These are phyloP conservation scores for Cladosporium sp. DNA, from an alignment of 2,329 filamentous ascomycete genomes.

Conservation along the genomic window DNA sequence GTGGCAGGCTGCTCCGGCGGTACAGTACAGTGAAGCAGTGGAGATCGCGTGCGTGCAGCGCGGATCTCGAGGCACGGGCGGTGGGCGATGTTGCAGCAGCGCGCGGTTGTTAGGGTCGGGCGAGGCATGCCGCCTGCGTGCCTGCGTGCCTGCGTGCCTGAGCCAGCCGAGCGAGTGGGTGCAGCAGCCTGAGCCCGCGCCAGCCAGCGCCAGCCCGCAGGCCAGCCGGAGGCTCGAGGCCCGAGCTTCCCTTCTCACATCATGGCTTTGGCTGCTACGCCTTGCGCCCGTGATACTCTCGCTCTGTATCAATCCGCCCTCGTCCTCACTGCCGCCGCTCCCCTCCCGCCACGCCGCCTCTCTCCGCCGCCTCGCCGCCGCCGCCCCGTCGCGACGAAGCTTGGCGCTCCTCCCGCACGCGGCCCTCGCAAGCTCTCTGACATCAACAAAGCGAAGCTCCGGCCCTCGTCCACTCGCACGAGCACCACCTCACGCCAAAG, in stretches of 20 bases:
- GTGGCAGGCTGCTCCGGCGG: background rate
- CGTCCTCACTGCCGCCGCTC: background rate
- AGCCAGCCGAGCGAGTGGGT: background rate
- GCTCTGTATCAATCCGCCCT: background rate
- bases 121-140: background rate
- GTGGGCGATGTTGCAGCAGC: no score
- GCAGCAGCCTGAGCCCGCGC: background rate
- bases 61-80: no score
- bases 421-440: slow-evolving; percentile 6
- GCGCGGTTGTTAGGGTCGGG: background rate
- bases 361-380: background rate
- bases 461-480: background rate
- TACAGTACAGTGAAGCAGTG: background rate
- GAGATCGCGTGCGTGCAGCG: background rate
- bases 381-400: background rate
- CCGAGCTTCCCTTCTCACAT: background rate
- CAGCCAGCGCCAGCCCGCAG: background rate
- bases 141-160: background rate
- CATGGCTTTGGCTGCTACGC: background rate
- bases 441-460: slow-evolving; percentile 10
- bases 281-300: slow-evolving; percentile 5
- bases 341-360: background rate
- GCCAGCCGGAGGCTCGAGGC: background rate
- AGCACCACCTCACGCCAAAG: slow-evolving; percentile 1
- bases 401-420: background rate